Percentiles rank a stretch among this genome's conserved stretches.
These are phyloP conservation scores for Penicillium macrosclerotiorum DNA, from an alignment of 495 filamentous ascomycete species.

Conservation along the genomic window DNA sequence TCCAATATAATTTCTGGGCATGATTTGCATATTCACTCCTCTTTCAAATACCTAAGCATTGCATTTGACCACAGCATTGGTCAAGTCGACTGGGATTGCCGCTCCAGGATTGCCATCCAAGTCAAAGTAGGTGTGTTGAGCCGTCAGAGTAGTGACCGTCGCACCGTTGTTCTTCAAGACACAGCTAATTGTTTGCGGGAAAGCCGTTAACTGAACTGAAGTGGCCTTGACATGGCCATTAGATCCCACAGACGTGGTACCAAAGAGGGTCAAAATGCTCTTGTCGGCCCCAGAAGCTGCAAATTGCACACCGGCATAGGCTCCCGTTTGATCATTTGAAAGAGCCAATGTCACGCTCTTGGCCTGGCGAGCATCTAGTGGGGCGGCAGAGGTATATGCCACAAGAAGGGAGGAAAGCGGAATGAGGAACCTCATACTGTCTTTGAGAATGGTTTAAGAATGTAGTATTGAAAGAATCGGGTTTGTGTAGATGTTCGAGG, in stretches of 20 bases:
- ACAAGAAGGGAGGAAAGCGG: constrained; percentile 15
- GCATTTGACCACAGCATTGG: constrained; percentile 15
- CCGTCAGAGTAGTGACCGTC: constrained; percentile 14
- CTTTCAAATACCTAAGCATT: constrained; percentile 11
- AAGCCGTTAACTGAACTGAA: constrained; percentile 19
- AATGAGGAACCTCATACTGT: constrained; percentile 27
- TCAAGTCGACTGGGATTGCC: constrained; percentile 17
- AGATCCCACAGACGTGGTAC: constrained; percentile 15
- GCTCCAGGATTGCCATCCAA: constrained; percentile 21
- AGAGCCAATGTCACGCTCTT: constrained; percentile 17
- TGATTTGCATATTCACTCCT: no score
- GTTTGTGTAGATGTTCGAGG: no score
- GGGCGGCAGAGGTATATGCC: constrained; percentile 11
- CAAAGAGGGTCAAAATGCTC: constrained; percentile 18
- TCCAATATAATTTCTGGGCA: neutral
- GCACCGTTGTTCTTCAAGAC: constrained; percentile 14
- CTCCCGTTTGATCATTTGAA: constrained; percentile 25
- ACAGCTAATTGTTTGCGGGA: constrained; percentile 17
- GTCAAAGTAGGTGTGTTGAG: constrained; percentile 16
- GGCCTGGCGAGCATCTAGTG: constrained; percentile 12
- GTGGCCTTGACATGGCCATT: constrained; percentile 17
- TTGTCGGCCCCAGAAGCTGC: constrained; percentile 10
- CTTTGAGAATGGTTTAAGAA: neutral
- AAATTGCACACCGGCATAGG: constrained; percentile 16
- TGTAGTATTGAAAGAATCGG: no score